Evolutionary conservation across 495 filamentous ascomycete species (phyloP), one percentile per base, ranked within the genome.

Genomic region (Aspergillus asperescens): DNA sequence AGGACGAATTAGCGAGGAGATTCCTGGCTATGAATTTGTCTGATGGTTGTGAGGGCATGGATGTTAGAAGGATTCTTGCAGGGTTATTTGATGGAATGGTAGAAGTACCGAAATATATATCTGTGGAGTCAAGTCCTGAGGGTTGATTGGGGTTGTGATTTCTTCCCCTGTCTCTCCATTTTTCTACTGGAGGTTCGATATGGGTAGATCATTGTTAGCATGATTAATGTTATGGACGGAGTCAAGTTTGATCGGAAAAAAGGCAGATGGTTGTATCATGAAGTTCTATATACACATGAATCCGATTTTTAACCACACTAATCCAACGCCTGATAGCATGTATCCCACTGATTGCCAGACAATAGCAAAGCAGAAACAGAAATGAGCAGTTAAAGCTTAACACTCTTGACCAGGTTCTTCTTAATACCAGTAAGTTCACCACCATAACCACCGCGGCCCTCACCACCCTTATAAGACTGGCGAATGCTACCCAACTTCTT

Each of bases 391-490:
- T 61, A 92, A 65, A 98, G 73, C 78, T 95, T 98, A 60, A 85
- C 76, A 81, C 89, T 92, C 83, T 89, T 96, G 62, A 97, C 86
- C 70, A 98, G 64, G 38, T 86, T 85, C 61, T 81, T 87, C 78
- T 96, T 96, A 66, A 98, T 95, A 79, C 93, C 93, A 43, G 91
- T 95, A 77, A 87, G 67, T 71, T 98, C 93, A 68, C 93, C 93
- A 56, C 77, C 81, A 73, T 98, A 98, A 7, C 89, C 88, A 59
- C 93, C 91, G 59, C 77, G 81, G 45, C 84, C 83, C 70, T 96
- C 87, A 28, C 90, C 92, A 60, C 90, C 92, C 72, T 87, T 87
- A 69, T 89, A 98, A 32, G 89, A 72, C 32, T 87, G 77, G 76
- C 83, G 88, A 66, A 87, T 82, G 65, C 84, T 90, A 42, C 78